These are phyloP conservation scores for Multifurca ochricompacta DNA, from an alignment of 768 basidiomycete genomes.

Conservation along the genomic window DNA sequence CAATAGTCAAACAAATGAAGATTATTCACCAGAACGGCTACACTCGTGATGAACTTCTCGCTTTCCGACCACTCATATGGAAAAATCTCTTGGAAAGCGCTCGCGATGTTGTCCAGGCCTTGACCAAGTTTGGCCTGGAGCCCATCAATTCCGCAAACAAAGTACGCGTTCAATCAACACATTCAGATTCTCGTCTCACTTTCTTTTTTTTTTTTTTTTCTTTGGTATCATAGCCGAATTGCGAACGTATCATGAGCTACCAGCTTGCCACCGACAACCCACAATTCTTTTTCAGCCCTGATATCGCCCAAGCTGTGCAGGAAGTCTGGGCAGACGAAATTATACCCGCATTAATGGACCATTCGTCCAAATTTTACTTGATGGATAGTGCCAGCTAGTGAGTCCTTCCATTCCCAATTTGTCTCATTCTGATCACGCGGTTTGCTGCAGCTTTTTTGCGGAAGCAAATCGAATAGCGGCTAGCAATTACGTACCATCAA, in stretches of 20 bases:
- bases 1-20: slow-evolving; percentile 99
- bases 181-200: too few species aligned
- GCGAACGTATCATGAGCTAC: slow-evolving; percentile 58
- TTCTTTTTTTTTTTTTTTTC: slow-evolving; percentile 20
- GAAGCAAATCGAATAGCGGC: slow-evolving; percentile 79
- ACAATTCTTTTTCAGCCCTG: slow-evolving; percentile 41
- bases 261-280: slow-evolving; percentile 33
- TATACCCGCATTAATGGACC: slow-evolving; percentile 42
- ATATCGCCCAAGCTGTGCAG: slow-evolving; percentile 61
- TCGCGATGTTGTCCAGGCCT: slow-evolving; percentile 75
- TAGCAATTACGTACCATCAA: slow-evolving; percentile 75
- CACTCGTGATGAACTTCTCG: slow-evolving; percentile 63
- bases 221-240: slow-evolving; percentile 31
- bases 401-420: slow-evolving; percentile 28
- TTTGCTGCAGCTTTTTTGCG: slow-evolving; percentile 74
- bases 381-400: slow-evolving; percentile 94
- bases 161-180: slow-evolving; percentile 27
- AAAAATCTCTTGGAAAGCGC: slow-evolving; percentile 85
- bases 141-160: slow-evolving; percentile 62
- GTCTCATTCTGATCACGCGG: too few species aligned
- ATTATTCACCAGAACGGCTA: slow-evolving; percentile 95
- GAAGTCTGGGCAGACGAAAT: slow-evolving; percentile 66
- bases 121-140: slow-evolving; percentile 80
- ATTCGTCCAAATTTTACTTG: slow-evolving; percentile 74
- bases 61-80: slow-evolving; percentile 73